Evolutionary conservation across 148 eudicot genomes (phyloP).

Genomic region (Simmondsia chinensis): DNA sequence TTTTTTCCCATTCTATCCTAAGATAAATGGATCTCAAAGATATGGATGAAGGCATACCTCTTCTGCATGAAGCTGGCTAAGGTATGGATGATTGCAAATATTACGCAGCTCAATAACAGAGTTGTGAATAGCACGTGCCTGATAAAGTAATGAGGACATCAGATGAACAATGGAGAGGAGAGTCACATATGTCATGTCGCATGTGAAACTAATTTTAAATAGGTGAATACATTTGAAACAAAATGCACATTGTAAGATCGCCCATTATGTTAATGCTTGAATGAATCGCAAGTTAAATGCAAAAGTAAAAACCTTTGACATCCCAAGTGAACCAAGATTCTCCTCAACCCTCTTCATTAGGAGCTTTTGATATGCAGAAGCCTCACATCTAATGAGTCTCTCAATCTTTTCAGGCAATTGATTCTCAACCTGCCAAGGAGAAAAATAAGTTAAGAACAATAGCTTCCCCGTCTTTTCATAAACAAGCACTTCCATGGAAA

Average conservation of each 20-base stretch:
- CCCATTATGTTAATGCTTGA: no score
- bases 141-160: slow-evolving; percentile 11
- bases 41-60: slow-evolving; percentile 38
- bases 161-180: no score
- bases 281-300: background rate
- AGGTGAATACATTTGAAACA: no score
- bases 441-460: slow-evolving; percentile 1
- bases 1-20: slow-evolving; percentile 1
- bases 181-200: background rate
- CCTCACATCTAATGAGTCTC: slow-evolving; percentile 95
- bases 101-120: slow-evolving; percentile 99
- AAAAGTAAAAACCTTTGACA: slow-evolving; percentile 55
- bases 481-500: background rate
- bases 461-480: background rate
- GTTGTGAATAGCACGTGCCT: slow-evolving; percentile 94
- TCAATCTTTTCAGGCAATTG: slow-evolving; percentile 95
- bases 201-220: background rate
- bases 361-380: slow-evolving; percentile 95
- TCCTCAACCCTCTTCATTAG: slow-evolving; percentile 98
- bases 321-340: slow-evolving; percentile 87
- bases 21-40: slow-evolving; percentile 2
- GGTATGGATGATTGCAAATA: slow-evolving; percentile 98
- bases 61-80: slow-evolving; percentile 88
- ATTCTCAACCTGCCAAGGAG: slow-evolving; percentile 61
- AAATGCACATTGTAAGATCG: no score